These are phyloP conservation scores for Phytophthora brassicae DNA, from an alignment of 352 stramenopile species.

Conservation along the genomic window DNA sequence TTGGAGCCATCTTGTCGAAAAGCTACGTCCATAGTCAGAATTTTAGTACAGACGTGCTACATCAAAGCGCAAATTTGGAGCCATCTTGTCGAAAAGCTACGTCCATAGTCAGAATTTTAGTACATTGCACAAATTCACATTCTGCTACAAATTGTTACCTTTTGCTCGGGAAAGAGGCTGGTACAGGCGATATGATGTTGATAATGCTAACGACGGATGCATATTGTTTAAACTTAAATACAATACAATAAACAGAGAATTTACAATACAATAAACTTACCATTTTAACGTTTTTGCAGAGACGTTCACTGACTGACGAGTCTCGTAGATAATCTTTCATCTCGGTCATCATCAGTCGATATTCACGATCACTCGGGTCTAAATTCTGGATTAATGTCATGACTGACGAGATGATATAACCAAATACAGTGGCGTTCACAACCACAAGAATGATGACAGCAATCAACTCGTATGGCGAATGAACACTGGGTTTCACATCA, in stretches of 20 bases:
- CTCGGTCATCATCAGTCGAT: conserved; percentile 71
- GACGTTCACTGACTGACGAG: conserved; percentile 45
- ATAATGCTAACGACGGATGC: conserved; percentile 54
- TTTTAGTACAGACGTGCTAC: no score
- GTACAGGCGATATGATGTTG: conserved; percentile 67
- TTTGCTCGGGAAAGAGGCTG: conserved; percentile 81
- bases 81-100: no score
- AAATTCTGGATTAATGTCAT: conserved; percentile 83
- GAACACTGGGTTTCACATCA: conserved; percentile 71
- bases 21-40: conserved; percentile 58
- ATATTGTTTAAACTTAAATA: conserved; percentile 9
- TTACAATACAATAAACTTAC: conserved; percentile 19
- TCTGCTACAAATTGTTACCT: conserved; percentile 35
- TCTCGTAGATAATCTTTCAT: conserved; percentile 89
- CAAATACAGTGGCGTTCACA: conserved; percentile 80
- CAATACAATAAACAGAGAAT: no score
- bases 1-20: conserved; percentile 81
- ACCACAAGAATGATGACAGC: conserved; percentile 81
- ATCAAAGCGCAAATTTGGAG: no score
- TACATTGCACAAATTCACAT: no score
- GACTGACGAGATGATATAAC: conserved; percentile 80
- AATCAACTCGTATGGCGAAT: conserved; percentile 69
- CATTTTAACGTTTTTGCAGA: conserved; percentile 75
- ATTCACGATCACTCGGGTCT: conserved; percentile 77
- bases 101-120: no score